phyloP scores from a whole-genome alignment of 306 rosid species.

The Carpinus fangiana region DNA sequence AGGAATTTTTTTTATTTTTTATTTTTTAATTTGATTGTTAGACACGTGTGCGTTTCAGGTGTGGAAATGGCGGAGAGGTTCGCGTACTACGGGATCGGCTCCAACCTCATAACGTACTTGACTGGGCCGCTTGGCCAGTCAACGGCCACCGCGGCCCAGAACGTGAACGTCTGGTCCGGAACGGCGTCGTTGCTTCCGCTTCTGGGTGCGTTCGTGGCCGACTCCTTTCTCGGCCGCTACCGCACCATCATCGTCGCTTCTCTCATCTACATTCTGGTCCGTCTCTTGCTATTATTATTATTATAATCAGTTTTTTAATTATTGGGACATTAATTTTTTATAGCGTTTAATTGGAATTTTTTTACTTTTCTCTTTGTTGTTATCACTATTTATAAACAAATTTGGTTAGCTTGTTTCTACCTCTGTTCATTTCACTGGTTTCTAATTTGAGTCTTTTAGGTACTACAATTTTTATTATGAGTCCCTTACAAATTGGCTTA shows the following conservation, averaged over 20 bases:
- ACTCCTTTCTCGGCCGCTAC: conserved; percentile 45
- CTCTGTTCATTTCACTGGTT: no score
- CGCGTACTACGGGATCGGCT: conserved; percentile 50
- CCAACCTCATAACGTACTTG: conserved; percentile 48
- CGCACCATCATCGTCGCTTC: conserved; percentile 39
- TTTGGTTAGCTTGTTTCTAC: no score
- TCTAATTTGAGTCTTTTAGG: no score
- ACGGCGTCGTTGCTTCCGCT: conserved; percentile 43
- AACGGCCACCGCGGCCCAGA: conserved; percentile 52
- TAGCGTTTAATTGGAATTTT: no score
- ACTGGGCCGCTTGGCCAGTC: conserved; percentile 56
- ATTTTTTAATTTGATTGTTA: background rate
- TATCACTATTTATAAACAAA: no score
- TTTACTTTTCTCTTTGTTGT: no score
- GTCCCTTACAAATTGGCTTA: no score
- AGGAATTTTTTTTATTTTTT: no score
- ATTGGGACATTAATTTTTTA: no score
- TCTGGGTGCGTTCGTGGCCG: conserved; percentile 46
- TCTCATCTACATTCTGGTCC: conserved; percentile 41
- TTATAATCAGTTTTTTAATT: no score
- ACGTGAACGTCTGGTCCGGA: conserved; percentile 56
- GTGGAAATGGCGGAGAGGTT: conserved; percentile 60
- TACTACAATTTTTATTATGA: no score
- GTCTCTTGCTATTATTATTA: background rate
- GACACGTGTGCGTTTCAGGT: conserved; percentile 16